Base-by-base conservation (phyloP, 192 early-diverging fungal species). In the Backusella luteola region DNA sequence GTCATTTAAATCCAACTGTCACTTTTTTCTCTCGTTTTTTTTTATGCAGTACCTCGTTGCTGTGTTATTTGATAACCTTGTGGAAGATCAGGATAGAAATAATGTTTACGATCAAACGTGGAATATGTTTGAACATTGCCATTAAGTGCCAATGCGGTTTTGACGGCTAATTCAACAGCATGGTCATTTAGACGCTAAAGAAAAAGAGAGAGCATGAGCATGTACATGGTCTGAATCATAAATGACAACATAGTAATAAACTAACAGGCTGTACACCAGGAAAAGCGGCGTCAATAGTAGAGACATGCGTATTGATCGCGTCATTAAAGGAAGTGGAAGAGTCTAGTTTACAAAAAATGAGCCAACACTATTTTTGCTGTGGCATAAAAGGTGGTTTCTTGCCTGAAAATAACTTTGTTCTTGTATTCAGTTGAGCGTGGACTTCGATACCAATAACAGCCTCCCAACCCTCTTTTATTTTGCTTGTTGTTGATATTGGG, bases 41-140 rank as follows among this genome's bases (percentile, higher is more conserved):
- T 15, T 66, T 76, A 77, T 12, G n/a, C 26, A 26, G 12, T 63
- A 87, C 89, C 87, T 69, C 85, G 87, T 66, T 95, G 90, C 76
- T 98, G 97, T 23, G 97, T 98, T 76, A 98, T 96, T 84, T 98
- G 97, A 81, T 96, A 98, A 19, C 97, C 96, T 66, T 89, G 90
- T 15, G 97, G 96, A 75, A 96, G 85, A 84, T 98, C 97, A 3
- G 92, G 89, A 80, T 98, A 98, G 84, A 96, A 96, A 76, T 98
- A 98, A 79, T 98, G 97, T 79, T 98, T 97, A 59, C 97, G 89
- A 71, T 97, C 97, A 79, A 98, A 98, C 1, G 89, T 85, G 14
- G 92, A 95, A 29, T 69, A 34, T 6, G 34, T 74, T 67, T 94
- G 89, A 34, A 97, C 86, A 38, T 88, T 84, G 3, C 89, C 85